phyloP scores from a whole-genome alignment of 2,329 filamentous ascomycete genomes.

The Exserohilum rostratum region DNA sequence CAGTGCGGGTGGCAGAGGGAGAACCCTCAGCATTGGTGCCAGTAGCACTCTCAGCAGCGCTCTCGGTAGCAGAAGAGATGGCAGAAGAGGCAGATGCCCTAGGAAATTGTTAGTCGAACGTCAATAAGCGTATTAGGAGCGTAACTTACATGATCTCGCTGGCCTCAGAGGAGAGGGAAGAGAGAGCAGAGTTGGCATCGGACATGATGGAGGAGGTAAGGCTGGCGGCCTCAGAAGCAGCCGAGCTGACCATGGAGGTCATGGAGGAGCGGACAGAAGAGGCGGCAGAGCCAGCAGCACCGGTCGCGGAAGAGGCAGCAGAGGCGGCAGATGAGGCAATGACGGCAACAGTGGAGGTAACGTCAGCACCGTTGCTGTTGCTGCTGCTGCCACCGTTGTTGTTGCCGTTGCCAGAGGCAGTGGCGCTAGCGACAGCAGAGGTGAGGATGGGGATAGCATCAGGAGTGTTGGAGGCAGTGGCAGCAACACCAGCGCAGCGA shows the following conservation, averaged over 20 bases:
- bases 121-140: no score
- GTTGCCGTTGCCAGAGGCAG: neutral
- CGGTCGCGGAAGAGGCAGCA: slow-evolving; percentile 18
- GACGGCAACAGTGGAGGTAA: slow-evolving; percentile 15
- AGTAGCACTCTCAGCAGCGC: slow-evolving; percentile 16
- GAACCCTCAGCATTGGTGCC: slow-evolving; percentile 15
- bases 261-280: slow-evolving; percentile 14
- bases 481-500: slow-evolving; percentile 41
- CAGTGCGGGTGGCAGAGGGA: slow-evolving; percentile 21
- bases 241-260: slow-evolving; percentile 9
- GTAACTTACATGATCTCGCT: neutral
- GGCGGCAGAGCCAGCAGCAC: slow-evolving; percentile 19
- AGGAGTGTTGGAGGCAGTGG: slow-evolving; percentile 17
- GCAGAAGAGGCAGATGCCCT: neutral
- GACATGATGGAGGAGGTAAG: slow-evolving; percentile 15
- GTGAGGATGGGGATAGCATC: slow-evolving; percentile 23
- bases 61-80: slow-evolving; percentile 10
- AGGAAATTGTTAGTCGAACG: neutral
- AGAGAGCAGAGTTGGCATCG: slow-evolving; percentile 16
- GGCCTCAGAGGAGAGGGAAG: slow-evolving; percentile 14
- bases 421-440: slow-evolving; percentile 16
- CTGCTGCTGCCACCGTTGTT: no score
- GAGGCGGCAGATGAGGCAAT: slow-evolving; percentile 21
- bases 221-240: neutral
- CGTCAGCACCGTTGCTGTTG: neutral